A percentile compares a stretch with the other conserved stretches of the same genome.
phyloP scores from a whole-genome alignment of 768 basidiomycete genomes.

The Mycena olivaceomarginata region DNA sequence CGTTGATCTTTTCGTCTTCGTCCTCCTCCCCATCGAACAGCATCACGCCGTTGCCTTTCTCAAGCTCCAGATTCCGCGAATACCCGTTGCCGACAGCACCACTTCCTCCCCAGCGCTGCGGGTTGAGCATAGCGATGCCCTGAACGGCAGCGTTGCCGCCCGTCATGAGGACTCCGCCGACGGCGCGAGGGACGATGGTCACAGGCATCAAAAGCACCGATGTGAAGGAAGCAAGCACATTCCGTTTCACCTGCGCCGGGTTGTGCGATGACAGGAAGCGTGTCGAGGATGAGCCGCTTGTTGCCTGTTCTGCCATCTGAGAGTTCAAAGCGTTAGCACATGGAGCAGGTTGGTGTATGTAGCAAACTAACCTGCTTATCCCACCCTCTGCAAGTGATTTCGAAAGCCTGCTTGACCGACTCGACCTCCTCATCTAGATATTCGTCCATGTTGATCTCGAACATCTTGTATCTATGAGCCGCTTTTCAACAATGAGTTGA shows the following conservation, averaged over 20 bases:
- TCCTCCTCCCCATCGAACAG: constrained; percentile 61
- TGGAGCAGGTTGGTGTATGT: constrained; percentile 12
- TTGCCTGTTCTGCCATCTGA: constrained; percentile 44
- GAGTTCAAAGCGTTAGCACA: background rate
- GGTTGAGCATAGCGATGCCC: constrained; percentile 93
- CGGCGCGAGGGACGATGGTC: constrained; percentile 93
- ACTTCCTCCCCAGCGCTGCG: constrained; percentile 84
- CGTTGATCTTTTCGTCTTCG: constrained; percentile 51
- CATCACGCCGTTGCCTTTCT: constrained; percentile 55
- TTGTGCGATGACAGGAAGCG: constrained; percentile 91
- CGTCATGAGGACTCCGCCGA: constrained; percentile 80
- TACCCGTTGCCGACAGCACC: constrained; percentile 53
- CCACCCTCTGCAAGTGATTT: constrained; percentile 87
- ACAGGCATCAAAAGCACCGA: constrained; percentile 94
- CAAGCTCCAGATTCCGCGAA: constrained; percentile 60
- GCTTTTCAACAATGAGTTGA: constrained; percentile 43
- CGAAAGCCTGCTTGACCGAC: constrained; percentile 82
- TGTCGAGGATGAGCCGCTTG: constrained; percentile 51
- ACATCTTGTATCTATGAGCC: constrained; percentile 88
- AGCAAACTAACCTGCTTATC: constrained; percentile 74
- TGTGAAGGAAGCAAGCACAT: constrained; percentile 94
- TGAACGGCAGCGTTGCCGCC: constrained; percentile 87
- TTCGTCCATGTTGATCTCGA: constrained; percentile 97
- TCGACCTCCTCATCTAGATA: constrained; percentile 97
- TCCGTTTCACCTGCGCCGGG: constrained; percentile 94